Evolutionary conservation across 306 rosid species (phyloP), one percentile per base, ranked within the genome.

Genomic region (Argentina anserina): DNA sequence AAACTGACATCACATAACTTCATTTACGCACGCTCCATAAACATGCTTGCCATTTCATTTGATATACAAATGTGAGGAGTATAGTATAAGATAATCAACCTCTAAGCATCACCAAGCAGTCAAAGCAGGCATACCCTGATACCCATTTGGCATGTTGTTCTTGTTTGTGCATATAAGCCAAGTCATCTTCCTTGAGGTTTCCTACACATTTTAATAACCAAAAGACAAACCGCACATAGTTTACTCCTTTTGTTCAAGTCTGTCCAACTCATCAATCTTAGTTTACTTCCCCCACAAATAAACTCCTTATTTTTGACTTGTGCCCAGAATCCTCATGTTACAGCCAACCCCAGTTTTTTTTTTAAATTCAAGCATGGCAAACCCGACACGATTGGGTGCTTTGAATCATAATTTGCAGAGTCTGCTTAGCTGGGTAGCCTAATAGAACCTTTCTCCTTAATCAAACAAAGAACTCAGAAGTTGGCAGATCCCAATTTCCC

Each of bases 171-270:
- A 62, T 12, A 31, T 6, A 33, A 40, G 67, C 43, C 67, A 17
- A 18, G 67, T 61, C 43, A 61, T 62, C 67, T 34, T 62, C 67
- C 67, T 62, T 18, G 28, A 62, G 34, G 67, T 62, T 33, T 34
- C 67, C 67, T 62, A 34, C 43, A 34, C 43, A 62, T 7, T 7
- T 28, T 8, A 0, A 62, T 33, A 42, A 62, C 37, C 37, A 34
- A 34, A 62, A 33, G 36, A 12, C 36, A 28, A 28, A 5, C 13
- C 41, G n/a, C 8, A 18, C 67, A 61, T 61, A 33, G 18, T 61
- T 33, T 61, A 61, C 26, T 18, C 41, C 17, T 18, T 34, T 15
- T 34, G 43, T 60, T 60, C 42, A 31, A 60, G 14, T 31, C 41
- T 8, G 41, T 62, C 67, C 43, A 14, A 61, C 67, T 33, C 65